Evolutionary conservation across 2,329 filamentous ascomycete species (phyloP).

Genomic region (Ceratocystis lukuohia): DNA sequence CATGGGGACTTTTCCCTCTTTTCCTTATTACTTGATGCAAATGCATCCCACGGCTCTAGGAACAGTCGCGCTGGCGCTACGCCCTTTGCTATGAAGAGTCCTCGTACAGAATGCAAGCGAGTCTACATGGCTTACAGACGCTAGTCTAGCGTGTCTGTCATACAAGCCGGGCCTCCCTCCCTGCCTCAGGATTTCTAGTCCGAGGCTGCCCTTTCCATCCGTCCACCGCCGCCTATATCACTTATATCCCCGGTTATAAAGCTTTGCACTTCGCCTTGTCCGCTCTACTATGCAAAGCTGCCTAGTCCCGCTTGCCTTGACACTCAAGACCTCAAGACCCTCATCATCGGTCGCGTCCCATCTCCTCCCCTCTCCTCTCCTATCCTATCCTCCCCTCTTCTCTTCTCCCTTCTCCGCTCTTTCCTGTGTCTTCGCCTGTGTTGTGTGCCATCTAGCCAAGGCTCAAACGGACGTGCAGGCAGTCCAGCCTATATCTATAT

Average conservation of each 20-base stretch:
- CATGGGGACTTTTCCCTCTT: background rate
- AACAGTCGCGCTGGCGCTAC: background rate
- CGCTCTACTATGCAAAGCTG: background rate
- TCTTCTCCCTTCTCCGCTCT: background rate
- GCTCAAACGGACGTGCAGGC: background rate
- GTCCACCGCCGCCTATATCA: background rate
- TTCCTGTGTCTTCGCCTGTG: background rate
- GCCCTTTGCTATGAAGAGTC: background rate
- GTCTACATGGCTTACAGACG: background rate
- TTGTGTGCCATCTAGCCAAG: background rate
- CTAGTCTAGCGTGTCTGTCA: too few species aligned
- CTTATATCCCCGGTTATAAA: background rate
- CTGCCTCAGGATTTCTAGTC: background rate
- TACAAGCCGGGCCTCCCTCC: background rate
- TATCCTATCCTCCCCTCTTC: background rate
- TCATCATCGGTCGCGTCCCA: background rate
- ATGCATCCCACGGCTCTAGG: background rate
- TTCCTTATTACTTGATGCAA: conserved; percentile 6
- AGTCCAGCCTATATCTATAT: background rate
- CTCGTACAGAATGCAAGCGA: background rate
- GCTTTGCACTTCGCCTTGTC: conserved; percentile 1
- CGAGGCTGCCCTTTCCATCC: background rate
- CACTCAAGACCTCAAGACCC: background rate
- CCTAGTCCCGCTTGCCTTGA: background rate
- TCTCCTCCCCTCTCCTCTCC: background rate